A percentile compares a stretch with the other conserved stretches of the same genome.
These are phyloP conservation scores for Cyanodermella asteris DNA, from an alignment of 2,329 filamentous ascomycete genomes.

Conservation along the genomic window DNA sequence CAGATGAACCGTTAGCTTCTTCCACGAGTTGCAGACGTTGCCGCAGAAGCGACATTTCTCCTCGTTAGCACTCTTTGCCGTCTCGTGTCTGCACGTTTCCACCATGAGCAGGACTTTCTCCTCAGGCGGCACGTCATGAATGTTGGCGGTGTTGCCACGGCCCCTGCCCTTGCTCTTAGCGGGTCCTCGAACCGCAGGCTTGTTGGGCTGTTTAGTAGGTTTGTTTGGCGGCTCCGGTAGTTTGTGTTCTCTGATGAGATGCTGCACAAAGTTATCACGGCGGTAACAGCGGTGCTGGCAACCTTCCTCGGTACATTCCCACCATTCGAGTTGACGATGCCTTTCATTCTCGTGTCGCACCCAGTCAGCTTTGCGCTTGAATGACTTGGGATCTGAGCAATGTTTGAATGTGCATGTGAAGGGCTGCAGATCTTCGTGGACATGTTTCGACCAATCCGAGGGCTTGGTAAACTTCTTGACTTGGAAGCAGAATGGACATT, in stretches of 20 bases:
- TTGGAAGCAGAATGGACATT: constrained; percentile 72
- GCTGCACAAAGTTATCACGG: constrained; percentile 82
- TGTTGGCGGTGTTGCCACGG: constrained; percentile 11
- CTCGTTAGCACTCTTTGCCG: constrained; percentile 39
- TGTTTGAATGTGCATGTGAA: constrained; percentile 79
- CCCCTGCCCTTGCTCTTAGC: constrained; percentile 10
- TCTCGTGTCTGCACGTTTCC: constrained; percentile 54
- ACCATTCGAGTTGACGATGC: constrained; percentile 77
- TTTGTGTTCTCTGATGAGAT: constrained; percentile 81
- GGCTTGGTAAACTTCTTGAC: constrained; percentile 74
- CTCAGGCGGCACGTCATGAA: constrained; percentile 15
- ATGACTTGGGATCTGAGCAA: constrained; percentile 70
- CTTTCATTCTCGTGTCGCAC: constrained; percentile 84
- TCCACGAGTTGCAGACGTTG: constrained; percentile 63
- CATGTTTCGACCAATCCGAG: constrained; percentile 92
- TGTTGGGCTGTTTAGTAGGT: constrained; percentile 42
- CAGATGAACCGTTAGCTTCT: constrained; percentile 81
- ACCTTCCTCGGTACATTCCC: constrained; percentile 62
- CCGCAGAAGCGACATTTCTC: constrained; percentile 79
- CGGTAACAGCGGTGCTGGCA: constrained; percentile 68
- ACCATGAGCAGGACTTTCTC: constrained; percentile 59
- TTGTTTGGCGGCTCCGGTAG: constrained; percentile 62
- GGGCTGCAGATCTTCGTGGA: constrained; percentile 80
- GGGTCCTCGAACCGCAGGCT: constrained; percentile 23
- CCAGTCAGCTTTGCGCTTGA: constrained; percentile 92